phyloP scores from a whole-genome alignment of 1,139 yeast genomes.

The Spencermartinsiella ligniputridi region DNA sequence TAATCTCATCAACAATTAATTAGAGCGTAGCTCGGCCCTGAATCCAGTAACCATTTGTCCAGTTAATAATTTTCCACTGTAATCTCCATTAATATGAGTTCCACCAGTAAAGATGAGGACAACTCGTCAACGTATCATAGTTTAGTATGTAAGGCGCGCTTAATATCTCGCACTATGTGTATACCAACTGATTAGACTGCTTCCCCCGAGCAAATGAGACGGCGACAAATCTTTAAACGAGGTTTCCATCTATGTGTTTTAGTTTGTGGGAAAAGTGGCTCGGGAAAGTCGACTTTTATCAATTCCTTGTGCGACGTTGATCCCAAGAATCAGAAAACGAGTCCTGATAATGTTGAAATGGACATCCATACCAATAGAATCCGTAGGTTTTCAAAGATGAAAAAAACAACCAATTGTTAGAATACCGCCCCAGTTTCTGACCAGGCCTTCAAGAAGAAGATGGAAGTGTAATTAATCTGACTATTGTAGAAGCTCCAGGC shows the following conservation, averaged over 20 bases:
- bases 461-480: slow-evolving; percentile 58
- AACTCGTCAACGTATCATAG: not conserved
- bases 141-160: not conserved
- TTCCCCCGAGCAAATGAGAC: slow-evolving; percentile 39
- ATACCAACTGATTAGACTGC: slow-evolving; percentile 1
- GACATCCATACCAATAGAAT: slow-evolving; percentile 21
- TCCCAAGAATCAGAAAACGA: slow-evolving; percentile 21
- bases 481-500: slow-evolving; percentile 70
- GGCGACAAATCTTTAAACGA: slow-evolving; percentile 74
- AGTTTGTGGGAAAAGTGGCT: slow-evolving; percentile 73
- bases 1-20: too few species aligned
- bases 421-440: too few species aligned
- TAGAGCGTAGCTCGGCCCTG: too few species aligned
- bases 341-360: slow-evolving; percentile 19
- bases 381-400: slow-evolving; percentile 5
- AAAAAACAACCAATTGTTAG: too few species aligned
- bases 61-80: too few species aligned
- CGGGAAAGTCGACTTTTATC: slow-evolving; percentile 80
- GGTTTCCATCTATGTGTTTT: slow-evolving; percentile 79
- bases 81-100: too few species aligned
- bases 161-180: not conserved
- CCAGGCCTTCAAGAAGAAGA: slow-evolving; percentile 40
- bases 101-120: slow-evolving; percentile 1
- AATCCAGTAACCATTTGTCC: too few species aligned
- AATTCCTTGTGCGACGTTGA: slow-evolving; percentile 84